Base-by-base conservation (phyloP, 176 grass and related monocot species). In the Zea luxurians region DNA sequence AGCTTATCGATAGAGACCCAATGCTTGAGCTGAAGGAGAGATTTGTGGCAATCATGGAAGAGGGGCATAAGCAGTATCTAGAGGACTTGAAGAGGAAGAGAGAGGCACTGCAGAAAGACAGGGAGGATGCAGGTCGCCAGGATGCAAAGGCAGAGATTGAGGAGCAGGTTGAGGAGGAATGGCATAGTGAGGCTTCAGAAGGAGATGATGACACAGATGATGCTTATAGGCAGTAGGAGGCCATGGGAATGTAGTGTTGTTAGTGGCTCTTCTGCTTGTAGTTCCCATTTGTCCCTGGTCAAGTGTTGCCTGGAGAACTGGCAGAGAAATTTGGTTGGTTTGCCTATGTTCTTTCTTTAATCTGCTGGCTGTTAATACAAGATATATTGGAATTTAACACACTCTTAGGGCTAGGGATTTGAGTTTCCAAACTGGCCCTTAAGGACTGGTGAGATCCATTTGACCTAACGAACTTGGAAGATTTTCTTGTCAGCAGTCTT, bases 11-110 rank as follows among this genome's bases (percentile, higher is more conserved):
- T 85, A 91, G 83, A 76, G 95, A 98, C 62, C 89, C 89, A 0
- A 76, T 94, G 84, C 68, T 98, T 48, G 89, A 88, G 78, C 59
- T 94, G 20, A 98, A 88, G 85, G 87, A 94, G 37, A 88, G 64
- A 44, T 97, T 97, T 77, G 37, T 73, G 21, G 85, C 80, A 55
- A 90, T 97, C 77, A 87, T 92, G 83, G 87, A 92, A 66, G 91
- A 94, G 66, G 94, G 91, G 10, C 83, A 94, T 69, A 88, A 45
- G 49, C 76, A 60, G 17, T 97, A 92, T 86, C 48, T 92, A 71
- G 89, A 92, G 12, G 80, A 76, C 4, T 48, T 90, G 75, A 94
- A 78, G 61, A 92, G 68, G 61, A 90, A 73, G 43, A 86, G 54
- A 63, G 86, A 94, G 70, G 58, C 64, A 16, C 61, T 88, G 61